Percentiles rank a stretch among this genome's conserved stretches.
phyloP scores from a whole-genome alignment of 495 filamentous ascomycete genomes.

The Hypomontagnella monticulosa region DNA sequence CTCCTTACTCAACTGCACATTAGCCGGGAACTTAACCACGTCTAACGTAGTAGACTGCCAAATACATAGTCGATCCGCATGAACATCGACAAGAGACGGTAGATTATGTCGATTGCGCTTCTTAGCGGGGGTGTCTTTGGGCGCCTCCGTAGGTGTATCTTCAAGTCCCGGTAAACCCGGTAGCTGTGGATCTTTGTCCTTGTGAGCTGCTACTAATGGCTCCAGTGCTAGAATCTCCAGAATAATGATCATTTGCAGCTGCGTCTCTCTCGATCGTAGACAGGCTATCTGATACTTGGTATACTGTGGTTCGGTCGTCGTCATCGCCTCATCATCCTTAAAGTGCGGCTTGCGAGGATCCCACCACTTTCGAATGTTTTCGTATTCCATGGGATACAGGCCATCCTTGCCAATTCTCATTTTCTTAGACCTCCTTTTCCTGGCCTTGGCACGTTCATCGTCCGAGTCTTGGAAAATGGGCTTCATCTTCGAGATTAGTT shows the following conservation, averaged over 20 bases:
- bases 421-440: conserved; percentile 71
- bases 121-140: conserved; percentile 40
- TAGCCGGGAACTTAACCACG: conserved; percentile 61
- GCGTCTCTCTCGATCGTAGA: conserved; percentile 79
- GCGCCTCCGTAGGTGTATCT: conserved; percentile 18
- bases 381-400: conserved; percentile 77
- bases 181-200: conserved; percentile 52
- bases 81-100: conserved; percentile 75
- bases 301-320: conserved; percentile 53
- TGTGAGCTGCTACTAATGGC: conserved; percentile 52
- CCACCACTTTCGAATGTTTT: conserved; percentile 86
- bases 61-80: conserved; percentile 91
- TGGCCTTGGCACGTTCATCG: conserved; percentile 51
- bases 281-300: conserved; percentile 69
- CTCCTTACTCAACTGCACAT: conserved; percentile 51
- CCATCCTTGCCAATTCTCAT: conserved; percentile 79
- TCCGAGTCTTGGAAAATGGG: conserved; percentile 67
- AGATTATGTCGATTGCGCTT: conserved; percentile 57
- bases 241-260: conserved; percentile 89
- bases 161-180: conserved; percentile 46
- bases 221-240: conserved; percentile 87
- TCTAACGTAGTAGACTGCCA: conserved; percentile 87
- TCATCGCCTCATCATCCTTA: conserved; percentile 48
- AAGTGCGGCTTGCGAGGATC: conserved; percentile 54
- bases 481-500: conserved; percentile 70